A percentile compares a stretch with the other conserved stretches of the same genome.
These are phyloP conservation scores for Metschnikowia borealis DNA, from an alignment of 805 yeast genomes.

Conservation along the genomic window DNA sequence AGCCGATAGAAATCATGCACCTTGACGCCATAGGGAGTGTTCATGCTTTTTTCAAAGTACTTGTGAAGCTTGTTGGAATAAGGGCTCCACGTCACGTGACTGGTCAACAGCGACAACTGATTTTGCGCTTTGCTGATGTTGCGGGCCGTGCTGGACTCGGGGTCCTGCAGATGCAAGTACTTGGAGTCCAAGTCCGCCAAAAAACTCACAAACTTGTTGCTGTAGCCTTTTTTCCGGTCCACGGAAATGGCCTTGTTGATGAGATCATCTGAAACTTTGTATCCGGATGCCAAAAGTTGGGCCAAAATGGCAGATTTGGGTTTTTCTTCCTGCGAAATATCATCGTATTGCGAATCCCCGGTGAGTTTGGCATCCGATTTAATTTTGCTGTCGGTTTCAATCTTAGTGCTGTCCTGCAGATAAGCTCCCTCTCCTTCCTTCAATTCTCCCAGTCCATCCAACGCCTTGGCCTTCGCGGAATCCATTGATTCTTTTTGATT, in stretches of 20 bases:
- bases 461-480: no score
- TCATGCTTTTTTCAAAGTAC: constrained; percentile 45
- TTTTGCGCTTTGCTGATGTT: constrained; percentile 27
- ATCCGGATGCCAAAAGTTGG: constrained; percentile 72
- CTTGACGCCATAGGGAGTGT: constrained; percentile 51
- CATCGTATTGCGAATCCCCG: constrained; percentile 37
- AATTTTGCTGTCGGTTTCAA: no score
- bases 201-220: constrained; percentile 54
- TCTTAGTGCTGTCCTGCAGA: no score
- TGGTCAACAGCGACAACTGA: constrained; percentile 34
- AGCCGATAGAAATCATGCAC: constrained; percentile 58
- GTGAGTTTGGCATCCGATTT: constrained; percentile 15
- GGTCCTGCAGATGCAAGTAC: constrained; percentile 55
- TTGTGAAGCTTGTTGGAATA: constrained; percentile 35
- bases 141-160: constrained; percentile 38
- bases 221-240: constrained; percentile 62
- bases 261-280: constrained; percentile 58
- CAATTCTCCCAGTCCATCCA: no score
- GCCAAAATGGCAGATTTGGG: constrained; percentile 75
- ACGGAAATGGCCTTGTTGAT: constrained; percentile 57
- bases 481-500: no score
- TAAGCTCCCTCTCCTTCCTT: no score
- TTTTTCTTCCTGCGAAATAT: constrained; percentile 69
- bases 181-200: constrained; percentile 52
- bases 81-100: constrained; percentile 28